phyloP scores from a whole-genome alignment of 208 protist species.

The Trypanosoma caninum region DNA sequence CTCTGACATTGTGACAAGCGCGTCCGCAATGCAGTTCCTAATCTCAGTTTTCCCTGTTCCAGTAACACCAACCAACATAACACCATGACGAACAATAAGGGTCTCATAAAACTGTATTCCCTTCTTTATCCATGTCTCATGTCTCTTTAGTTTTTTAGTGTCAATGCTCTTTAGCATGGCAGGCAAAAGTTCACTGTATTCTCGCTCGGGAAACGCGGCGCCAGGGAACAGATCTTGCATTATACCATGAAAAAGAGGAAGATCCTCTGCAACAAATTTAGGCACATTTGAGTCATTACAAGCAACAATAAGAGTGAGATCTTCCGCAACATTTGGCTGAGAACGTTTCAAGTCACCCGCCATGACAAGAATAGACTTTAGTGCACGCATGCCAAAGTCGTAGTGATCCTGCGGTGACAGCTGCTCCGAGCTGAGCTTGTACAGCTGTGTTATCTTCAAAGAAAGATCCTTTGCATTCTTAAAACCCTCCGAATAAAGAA shows the following conservation, averaged over 20 bases:
- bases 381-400: conserved; percentile 98
- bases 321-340: conserved; percentile 95
- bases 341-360: conserved; percentile 96
- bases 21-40: conserved; percentile 71
- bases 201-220: conserved; percentile 89
- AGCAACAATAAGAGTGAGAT: conserved; percentile 97
- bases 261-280: conserved; percentile 98
- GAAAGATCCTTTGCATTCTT: conserved; percentile 93
- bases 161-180: conserved; percentile 84
- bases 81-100: conserved; percentile 96
- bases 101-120: conserved; percentile 98
- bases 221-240: conserved; percentile 98
- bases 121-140: conserved; percentile 91
- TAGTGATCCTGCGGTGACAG: conserved; percentile 97
- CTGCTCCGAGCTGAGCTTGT: conserved; percentile 98
- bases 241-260: conserved; percentile 97
- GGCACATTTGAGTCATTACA: conserved; percentile 98
- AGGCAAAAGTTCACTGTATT: conserved; percentile 91
- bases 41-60: conserved; percentile 95
- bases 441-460: conserved; percentile 98
- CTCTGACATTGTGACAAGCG: conserved; percentile 65
- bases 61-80: conserved; percentile 99
- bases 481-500: conserved; percentile 98
- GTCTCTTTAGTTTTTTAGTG: conserved; percentile 67
- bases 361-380: conserved; percentile 99